Percentiles rank a stretch among this genome's conserved stretches.
Evolutionary conservation across 1,284 basidiomycete genomes (phyloP).

Genomic region (Trichosporon coremiiforme): DNA sequence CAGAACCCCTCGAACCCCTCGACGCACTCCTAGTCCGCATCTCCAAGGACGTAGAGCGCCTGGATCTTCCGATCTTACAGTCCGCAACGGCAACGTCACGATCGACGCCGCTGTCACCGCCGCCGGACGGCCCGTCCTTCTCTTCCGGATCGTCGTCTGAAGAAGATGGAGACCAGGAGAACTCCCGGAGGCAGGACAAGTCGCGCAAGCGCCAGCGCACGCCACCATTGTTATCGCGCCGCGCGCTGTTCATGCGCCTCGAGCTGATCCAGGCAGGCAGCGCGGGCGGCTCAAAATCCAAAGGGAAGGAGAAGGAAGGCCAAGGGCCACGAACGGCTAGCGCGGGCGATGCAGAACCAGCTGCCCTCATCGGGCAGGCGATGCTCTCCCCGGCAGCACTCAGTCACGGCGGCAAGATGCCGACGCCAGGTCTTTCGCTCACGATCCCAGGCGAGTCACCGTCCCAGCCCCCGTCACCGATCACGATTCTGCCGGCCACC

Average conservation of each 20-base stretch:
- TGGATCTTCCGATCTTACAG: slow-evolving; percentile 46
- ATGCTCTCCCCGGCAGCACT: neutral
- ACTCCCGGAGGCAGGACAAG: neutral
- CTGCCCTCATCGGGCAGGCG: slow-evolving; percentile 10
- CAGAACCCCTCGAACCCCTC: slow-evolving; percentile 35
- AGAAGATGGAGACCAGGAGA: slow-evolving; percentile 3
- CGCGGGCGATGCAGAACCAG: neutral
- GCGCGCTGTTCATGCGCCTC: slow-evolving; percentile 27
- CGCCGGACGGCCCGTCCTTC: slow-evolving; percentile 22
- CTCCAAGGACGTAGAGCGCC: slow-evolving; percentile 47
- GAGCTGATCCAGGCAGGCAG: slow-evolving; percentile 19
- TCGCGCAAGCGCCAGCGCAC: slow-evolving; percentile 9
- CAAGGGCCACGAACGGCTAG: slow-evolving; percentile 17
- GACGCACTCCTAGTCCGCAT: slow-evolving; percentile 47
- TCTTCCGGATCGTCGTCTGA: slow-evolving; percentile 26
- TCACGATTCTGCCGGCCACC: slow-evolving; percentile 44
- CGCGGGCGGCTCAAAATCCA: neutral
- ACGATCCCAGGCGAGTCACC: slow-evolving; percentile 27
- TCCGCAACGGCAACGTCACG: slow-evolving; percentile 28
- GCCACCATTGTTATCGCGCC: slow-evolving; percentile 22
- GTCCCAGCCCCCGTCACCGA: slow-evolving; percentile 35
- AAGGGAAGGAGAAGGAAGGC: slow-evolving; percentile 27
- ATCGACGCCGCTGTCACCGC: slow-evolving; percentile 38
- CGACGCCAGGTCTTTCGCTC: slow-evolving; percentile 34
- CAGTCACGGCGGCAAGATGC: slow-evolving; percentile 7